phyloP scores from a whole-genome alignment of 2,329 filamentous ascomycete species.

The Kalmusia sp. region DNA sequence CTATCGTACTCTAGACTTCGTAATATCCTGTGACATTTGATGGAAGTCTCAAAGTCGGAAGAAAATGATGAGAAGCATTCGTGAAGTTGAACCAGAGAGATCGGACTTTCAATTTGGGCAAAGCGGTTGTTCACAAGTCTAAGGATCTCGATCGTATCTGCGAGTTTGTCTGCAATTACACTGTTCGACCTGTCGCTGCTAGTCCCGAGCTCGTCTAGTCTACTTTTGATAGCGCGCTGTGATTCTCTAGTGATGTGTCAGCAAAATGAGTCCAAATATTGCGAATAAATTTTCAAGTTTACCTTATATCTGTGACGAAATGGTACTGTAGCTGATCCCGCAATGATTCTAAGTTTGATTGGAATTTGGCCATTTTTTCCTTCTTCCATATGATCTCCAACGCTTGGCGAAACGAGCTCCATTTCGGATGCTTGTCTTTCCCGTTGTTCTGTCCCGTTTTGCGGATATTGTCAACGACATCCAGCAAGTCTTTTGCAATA shows the following conservation, averaged over 20 bases:
- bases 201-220: too few relatives aligned
- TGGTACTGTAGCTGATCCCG: slow-evolving; percentile 8
- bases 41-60: not conserved
- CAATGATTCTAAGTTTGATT: not conserved
- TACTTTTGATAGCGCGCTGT: too few relatives aligned
- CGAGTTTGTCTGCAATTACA: too few relatives aligned
- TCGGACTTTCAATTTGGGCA: not conserved
- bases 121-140: too few relatives aligned
- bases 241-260: not conserved
- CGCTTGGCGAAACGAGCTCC: slow-evolving; percentile 11
- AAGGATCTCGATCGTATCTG: too few relatives aligned
- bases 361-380: slow-evolving; percentile 3
- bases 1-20: slow-evolving; percentile 4
- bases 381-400: slow-evolving; percentile 8
- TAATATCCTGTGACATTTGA: not conserved
- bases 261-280: too few relatives aligned
- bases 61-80: not conserved
- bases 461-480: not conserved
- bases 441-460: not conserved
- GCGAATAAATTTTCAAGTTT: not conserved
- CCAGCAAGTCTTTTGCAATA: not conserved
- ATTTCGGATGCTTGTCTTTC: not conserved
- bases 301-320: slow-evolving; percentile 1
- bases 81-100: not conserved
- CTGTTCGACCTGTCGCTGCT: too few relatives aligned